Evolutionary conservation across 1,284 basidiomycete genomes (phyloP).

Genomic region (Trametes pubescens): DNA sequence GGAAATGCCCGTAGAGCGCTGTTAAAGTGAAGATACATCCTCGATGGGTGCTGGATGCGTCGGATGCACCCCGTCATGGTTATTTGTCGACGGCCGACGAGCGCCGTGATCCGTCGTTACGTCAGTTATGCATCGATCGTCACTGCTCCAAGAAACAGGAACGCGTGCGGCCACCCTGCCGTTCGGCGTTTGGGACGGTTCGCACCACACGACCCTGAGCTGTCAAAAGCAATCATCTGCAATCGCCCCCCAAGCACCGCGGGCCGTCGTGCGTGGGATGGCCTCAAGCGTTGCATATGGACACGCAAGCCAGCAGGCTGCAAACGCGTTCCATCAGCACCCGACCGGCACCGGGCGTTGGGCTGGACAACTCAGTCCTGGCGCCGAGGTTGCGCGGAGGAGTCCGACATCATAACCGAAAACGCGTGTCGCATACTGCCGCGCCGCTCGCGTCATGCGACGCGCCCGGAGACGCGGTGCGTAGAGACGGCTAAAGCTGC

Average conservation of each 20-base stretch:
- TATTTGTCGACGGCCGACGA: conserved; percentile 4
- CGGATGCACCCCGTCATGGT: background rate
- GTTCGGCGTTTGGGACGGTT: conserved; percentile 4
- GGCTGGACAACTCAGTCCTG: background rate
- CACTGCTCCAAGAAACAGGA: background rate
- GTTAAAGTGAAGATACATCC: too few relatives aligned
- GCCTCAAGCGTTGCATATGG: background rate
- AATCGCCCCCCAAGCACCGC: conserved; percentile 22
- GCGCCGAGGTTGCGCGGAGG: background rate
- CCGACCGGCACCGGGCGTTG: background rate
- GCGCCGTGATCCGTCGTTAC: conserved; percentile 7
- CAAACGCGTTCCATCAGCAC: background rate
- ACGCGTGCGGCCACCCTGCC: background rate
- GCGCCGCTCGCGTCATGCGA: conserved; percentile 16
- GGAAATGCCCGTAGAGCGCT: too few relatives aligned
- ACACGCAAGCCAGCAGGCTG: background rate
- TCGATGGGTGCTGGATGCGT: background rate
- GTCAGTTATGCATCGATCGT: background rate
- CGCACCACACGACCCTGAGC: background rate
- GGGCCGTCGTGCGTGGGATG: background rate
- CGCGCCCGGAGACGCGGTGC: background rate
- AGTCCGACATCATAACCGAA: background rate
- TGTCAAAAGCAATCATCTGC: conserved; percentile 15
- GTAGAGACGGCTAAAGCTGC: conserved; percentile 1
- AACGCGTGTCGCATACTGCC: background rate